Percentiles rank a stretch among this genome's conserved stretches.
These are phyloP conservation scores for Penicillium sp. DNA, from an alignment of 2,329 filamentous ascomycete species.

Conservation along the genomic window DNA sequence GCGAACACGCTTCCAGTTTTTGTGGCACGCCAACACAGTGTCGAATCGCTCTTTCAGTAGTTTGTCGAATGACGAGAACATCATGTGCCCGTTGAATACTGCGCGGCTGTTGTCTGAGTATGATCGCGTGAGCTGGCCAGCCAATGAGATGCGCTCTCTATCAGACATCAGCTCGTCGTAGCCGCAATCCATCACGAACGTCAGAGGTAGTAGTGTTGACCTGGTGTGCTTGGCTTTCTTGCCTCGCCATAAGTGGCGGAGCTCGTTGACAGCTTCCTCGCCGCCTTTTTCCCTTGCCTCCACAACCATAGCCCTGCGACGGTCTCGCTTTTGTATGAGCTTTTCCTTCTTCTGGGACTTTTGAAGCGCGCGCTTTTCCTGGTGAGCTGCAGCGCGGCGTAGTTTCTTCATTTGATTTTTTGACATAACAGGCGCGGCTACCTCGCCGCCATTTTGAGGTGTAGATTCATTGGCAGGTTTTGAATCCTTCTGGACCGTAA, in stretches of 20 bases:
- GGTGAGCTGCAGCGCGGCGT: slow-evolving; percentile 70
- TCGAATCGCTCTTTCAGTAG: slow-evolving; percentile 79
- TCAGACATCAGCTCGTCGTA: slow-evolving; percentile 90
- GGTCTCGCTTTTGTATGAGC: slow-evolving; percentile 52
- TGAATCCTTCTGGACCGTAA: slow-evolving; percentile 1
- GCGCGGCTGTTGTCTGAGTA: slow-evolving; percentile 84
- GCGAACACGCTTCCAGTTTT: slow-evolving; percentile 74
- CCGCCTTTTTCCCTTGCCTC: slow-evolving; percentile 31
- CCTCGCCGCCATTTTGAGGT: slow-evolving; percentile 7
- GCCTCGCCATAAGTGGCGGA: slow-evolving; percentile 29
- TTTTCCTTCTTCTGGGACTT: slow-evolving; percentile 61
- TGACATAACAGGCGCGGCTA: slow-evolving; percentile 55
- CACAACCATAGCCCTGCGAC: slow-evolving; percentile 44
- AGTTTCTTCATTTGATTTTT: slow-evolving; percentile 86
- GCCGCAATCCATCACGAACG: slow-evolving; percentile 84
- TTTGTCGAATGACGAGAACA: slow-evolving; percentile 72
- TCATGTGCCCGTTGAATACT: slow-evolving; percentile 67
- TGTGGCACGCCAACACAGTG: slow-evolving; percentile 70
- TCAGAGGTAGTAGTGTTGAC: slow-evolving; percentile 66
- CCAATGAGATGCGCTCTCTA: slow-evolving; percentile 79
- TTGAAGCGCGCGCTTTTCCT: slow-evolving; percentile 63
- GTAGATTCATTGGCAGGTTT: background rate
- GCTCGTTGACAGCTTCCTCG: slow-evolving; percentile 26
- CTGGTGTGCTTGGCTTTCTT: slow-evolving; percentile 30
- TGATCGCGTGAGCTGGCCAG: slow-evolving; percentile 77